Base-by-base conservation (phyloP, 148 eudicot genomes). In the Amaranthus cruentus region DNA sequence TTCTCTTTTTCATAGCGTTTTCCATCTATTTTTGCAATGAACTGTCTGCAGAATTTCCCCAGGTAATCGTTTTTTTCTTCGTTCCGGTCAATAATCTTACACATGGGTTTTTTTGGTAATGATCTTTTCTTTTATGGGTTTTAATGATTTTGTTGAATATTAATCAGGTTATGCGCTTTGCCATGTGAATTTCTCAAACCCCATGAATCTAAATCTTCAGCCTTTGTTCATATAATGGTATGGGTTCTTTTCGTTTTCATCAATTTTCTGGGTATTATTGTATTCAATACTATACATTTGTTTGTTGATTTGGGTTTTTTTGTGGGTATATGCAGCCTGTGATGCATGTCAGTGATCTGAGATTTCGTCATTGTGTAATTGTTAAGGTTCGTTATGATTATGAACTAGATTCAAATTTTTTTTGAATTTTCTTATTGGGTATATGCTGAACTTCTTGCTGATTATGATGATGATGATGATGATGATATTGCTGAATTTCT, bases 31-130 rank as follows among this genome's bases (percentile, higher is more conserved):
- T 59, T 69, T 66, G 62, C 75, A 66, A 90, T 90, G 95, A 86
- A 86, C 49, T 90, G 88, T 74, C 95, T 90, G 66, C 87, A 84
- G 8, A 80, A 78, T 72, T 80, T 86, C 47, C 80, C 95, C 18
- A 88, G 91, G 91, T 83, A 69, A 8, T 15, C 7, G 51, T 28
- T 28, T 28, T 28, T 28, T 28, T 28, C 38, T 28, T 28, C 38
- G 38, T 28, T 28, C 38, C 38, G 38, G 38, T 28, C 38, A 28
- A 28, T 28, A 28, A 28, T 28, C 38, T 28, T 28, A 28, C 38
- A 2, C 38, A 28, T 28, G 6, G 13, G 49, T 9, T 13, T 28
- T 10, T 7, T 14, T n/a, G 52, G 7, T 12, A 9, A 2, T 46
- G 53, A 7, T 66, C 15, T 2, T n/a, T 69, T 49, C 5, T 46